Percentiles rank a stretch among this genome's conserved stretches.
Evolutionary conservation across 2,329 filamentous ascomycete genomes (phyloP).

Genomic region (Botrytis paeoniae): DNA sequence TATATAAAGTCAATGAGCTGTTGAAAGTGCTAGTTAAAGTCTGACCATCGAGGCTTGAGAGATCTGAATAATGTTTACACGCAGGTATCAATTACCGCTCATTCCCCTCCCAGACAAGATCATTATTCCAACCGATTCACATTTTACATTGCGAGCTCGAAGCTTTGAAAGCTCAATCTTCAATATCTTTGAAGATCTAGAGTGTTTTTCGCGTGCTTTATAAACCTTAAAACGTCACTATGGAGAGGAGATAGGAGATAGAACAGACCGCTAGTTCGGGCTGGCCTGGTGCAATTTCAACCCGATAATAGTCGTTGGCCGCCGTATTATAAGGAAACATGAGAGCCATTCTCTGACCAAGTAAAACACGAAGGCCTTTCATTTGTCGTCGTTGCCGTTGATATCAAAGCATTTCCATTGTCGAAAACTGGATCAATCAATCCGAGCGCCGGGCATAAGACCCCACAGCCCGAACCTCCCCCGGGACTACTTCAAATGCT

Average conservation of each 20-base stretch:
- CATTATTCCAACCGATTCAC: not conserved
- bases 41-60: not conserved
- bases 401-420: not conserved
- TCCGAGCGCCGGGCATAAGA: not conserved
- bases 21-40: not conserved
- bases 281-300: not conserved
- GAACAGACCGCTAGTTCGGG: not conserved
- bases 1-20: not conserved
- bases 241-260: too few species aligned
- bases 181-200: not conserved
- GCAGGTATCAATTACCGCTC: not conserved
- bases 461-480: not conserved
- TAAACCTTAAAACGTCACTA: not conserved
- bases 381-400: not conserved
- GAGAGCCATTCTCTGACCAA: slow-evolving; percentile 45
- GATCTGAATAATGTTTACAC: not conserved
- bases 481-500: not conserved
- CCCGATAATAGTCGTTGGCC: not conserved
- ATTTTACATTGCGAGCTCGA: not conserved
- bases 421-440: not conserved
- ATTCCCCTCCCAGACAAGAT: not conserved
- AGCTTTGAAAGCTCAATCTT: not conserved
- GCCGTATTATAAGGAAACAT: slow-evolving; percentile 25
- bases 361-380: slow-evolving; percentile 41
- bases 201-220: not conserved